Conservation (phyloP, 176 grass and related monocot species). For the Bromus sterilis region DNA sequence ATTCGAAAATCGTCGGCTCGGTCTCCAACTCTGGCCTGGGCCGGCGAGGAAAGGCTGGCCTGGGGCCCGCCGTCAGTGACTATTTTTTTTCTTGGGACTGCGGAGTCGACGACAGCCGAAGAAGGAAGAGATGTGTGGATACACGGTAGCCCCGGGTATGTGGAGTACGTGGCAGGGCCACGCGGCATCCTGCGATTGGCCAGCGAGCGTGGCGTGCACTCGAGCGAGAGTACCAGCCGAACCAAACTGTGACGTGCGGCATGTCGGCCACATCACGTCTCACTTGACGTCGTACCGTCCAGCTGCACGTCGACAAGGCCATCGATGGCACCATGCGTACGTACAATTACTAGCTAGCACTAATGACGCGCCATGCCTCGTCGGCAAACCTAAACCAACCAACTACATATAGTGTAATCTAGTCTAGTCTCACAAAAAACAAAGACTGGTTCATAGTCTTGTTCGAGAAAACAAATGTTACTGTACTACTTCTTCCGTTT, state of each 20-base stretch:
- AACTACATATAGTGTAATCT: neutral
- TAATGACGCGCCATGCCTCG: neutral
- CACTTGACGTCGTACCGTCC: neutral
- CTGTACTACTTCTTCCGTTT: too few species aligned
- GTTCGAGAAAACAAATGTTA: neutral
- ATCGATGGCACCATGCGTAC: neutral
- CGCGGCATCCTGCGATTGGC: conserved; percentile 5
- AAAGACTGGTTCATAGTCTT: neutral
- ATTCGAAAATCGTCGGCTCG: conserved; percentile 3
- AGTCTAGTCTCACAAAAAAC: too few species aligned
- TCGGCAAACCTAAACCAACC: neutral
- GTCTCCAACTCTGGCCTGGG: neutral
- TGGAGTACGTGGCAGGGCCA: neutral
- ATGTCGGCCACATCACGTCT: neutral
- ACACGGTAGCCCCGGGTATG: neutral
- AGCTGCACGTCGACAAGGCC: neutral
- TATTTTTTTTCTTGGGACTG: too few species aligned
- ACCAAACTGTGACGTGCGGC: neutral
- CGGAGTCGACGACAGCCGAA: neutral
- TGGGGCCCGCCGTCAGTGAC: neutral
- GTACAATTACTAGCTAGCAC: neutral
- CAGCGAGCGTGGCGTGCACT: conserved; percentile 9
- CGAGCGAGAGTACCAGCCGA: neutral
- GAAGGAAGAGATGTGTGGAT: neutral
- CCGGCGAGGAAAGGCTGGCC: neutral